These are phyloP conservation scores for Boletellus deceptivus DNA, from an alignment of 1,284 basidiomycete genomes.

Conservation along the genomic window DNA sequence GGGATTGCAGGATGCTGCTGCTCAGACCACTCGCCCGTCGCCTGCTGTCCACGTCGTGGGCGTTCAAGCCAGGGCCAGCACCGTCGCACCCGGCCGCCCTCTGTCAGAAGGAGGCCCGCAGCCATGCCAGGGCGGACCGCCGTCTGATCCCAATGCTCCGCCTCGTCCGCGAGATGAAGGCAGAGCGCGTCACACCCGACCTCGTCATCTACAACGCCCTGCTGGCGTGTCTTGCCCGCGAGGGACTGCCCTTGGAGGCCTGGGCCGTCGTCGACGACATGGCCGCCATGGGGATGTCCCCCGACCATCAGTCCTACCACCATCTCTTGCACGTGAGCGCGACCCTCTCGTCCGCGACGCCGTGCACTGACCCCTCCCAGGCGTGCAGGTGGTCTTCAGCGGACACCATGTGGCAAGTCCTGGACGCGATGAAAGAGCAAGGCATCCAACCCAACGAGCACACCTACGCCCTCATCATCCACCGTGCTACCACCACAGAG, in stretches of 20 bases:
- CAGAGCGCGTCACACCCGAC: slow-evolving; percentile 46
- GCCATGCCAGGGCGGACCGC: slow-evolving; percentile 31
- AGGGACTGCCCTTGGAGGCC: slow-evolving; percentile 47
- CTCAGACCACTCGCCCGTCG: background rate
- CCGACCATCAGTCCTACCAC: slow-evolving; percentile 60
- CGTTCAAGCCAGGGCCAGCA: slow-evolving; percentile 21
- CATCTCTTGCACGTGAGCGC: slow-evolving; percentile 56
- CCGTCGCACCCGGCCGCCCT: slow-evolving; percentile 31
- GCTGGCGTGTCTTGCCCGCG: slow-evolving; percentile 45
- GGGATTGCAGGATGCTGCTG: background rate
- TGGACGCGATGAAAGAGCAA: slow-evolving; percentile 48
- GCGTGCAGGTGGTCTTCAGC: slow-evolving; percentile 32
- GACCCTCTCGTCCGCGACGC: background rate
- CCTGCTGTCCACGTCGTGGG: slow-evolving; percentile 23
- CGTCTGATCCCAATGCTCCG: slow-evolving; percentile 30
- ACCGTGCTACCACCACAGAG: slow-evolving; percentile 41
- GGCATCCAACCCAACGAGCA: slow-evolving; percentile 47
- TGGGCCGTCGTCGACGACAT: slow-evolving; percentile 77
- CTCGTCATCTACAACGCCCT: slow-evolving; percentile 54
- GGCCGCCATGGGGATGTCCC: slow-evolving; percentile 52
- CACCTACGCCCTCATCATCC: slow-evolving; percentile 56
- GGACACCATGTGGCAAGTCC: slow-evolving; percentile 32
- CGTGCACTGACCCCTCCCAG: slow-evolving; percentile 30
- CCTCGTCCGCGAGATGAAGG: slow-evolving; percentile 55
- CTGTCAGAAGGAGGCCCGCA: slow-evolving; percentile 40